These are phyloP conservation scores for Porcisia deanei DNA, from an alignment of 208 protist genomes.

Conservation along the genomic window DNA sequence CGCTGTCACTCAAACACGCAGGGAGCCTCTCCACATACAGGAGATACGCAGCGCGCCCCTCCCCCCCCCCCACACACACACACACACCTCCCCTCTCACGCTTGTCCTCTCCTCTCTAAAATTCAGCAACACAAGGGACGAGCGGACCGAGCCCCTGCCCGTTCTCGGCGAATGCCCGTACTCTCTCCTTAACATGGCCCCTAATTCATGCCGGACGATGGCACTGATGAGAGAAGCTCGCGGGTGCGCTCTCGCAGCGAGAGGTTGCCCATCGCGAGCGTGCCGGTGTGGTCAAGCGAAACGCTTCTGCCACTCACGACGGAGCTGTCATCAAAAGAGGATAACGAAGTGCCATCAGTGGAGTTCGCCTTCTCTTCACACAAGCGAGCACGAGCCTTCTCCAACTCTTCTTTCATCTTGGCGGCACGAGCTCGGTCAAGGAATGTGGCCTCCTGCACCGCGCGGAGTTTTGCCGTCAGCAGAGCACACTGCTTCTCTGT, in stretches of 20 bases:
- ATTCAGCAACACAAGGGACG: no score
- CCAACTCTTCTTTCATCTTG: conserved; percentile 74
- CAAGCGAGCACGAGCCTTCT: conserved; percentile 41
- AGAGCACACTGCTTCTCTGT: conserved; percentile 53
- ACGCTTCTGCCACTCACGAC: not conserved
- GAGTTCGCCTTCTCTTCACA: conserved; percentile 25
- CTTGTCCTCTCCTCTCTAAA: no score
- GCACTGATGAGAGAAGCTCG: conserved; percentile 32
- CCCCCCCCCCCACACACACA: not conserved
- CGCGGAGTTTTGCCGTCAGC: conserved; percentile 54
- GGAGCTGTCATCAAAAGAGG: conserved; percentile 20
- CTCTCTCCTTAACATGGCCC: not conserved
- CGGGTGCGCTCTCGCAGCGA: conserved; percentile 32
- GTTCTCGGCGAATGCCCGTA: not conserved
- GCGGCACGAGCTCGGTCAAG: conserved; percentile 58
- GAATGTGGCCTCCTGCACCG: conserved; percentile 62
- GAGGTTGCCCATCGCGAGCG: conserved; percentile 18
- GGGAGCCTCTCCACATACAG: not conserved
- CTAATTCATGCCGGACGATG: conserved; percentile 14
- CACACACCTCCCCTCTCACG: not conserved
- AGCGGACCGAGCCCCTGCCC: no score
- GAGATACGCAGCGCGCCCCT: not conserved
- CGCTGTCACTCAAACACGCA: not conserved
- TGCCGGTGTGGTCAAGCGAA: conserved; percentile 10
- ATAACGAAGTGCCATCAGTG: not conserved